Evolutionary conservation across 345 rosid species (phyloP).

Genomic region (Cardamine chenopodiifolia): DNA sequence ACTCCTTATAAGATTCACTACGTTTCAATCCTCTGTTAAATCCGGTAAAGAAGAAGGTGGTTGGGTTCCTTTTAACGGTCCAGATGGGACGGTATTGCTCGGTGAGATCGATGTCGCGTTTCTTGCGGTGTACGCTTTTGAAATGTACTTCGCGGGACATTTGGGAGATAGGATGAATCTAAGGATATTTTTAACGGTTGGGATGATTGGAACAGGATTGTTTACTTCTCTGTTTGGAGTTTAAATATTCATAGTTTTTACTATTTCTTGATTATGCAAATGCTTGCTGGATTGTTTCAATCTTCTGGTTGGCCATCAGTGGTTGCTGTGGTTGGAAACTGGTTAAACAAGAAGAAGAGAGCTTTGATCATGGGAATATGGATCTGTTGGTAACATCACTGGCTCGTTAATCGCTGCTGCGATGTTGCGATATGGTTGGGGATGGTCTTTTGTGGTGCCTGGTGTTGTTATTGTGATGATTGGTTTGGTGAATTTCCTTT

Average conservation of each 20-base stretch:
- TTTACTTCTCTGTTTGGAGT: slow-evolving; percentile 70
- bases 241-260: slow-evolving; percentile 61
- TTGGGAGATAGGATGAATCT: slow-evolving; percentile 75
- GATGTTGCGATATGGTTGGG: slow-evolving; percentile 78
- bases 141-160: slow-evolving; percentile 82
- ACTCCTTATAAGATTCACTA: slow-evolving; percentile 33
- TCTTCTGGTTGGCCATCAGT: slow-evolving; percentile 94
- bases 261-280: slow-evolving; percentile 61
- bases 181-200: slow-evolving; percentile 62
- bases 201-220: slow-evolving; percentile 79
- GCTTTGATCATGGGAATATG: slow-evolving; percentile 89
- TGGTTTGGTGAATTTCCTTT: slow-evolving; percentile 66
- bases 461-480: slow-evolving; percentile 58
- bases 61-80: slow-evolving; percentile 79
- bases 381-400: slow-evolving; percentile 85
- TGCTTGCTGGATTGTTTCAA: slow-evolving; percentile 80
- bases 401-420: slow-evolving; percentile 82
- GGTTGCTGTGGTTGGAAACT: slow-evolving; percentile 88
- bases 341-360: slow-evolving; percentile 85
- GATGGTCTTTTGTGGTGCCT: slow-evolving; percentile 87
- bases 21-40: neutral
- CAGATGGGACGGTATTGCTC: slow-evolving; percentile 63
- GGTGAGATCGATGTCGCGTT: slow-evolving; percentile 81
- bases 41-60: slow-evolving; percentile 43
- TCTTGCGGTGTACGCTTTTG: slow-evolving; percentile 68